Evolutionary conservation across 1,139 yeast species (phyloP), one percentile per base, ranked within the genome.

Genomic region (Zygosaccharomyces sapae): DNA sequence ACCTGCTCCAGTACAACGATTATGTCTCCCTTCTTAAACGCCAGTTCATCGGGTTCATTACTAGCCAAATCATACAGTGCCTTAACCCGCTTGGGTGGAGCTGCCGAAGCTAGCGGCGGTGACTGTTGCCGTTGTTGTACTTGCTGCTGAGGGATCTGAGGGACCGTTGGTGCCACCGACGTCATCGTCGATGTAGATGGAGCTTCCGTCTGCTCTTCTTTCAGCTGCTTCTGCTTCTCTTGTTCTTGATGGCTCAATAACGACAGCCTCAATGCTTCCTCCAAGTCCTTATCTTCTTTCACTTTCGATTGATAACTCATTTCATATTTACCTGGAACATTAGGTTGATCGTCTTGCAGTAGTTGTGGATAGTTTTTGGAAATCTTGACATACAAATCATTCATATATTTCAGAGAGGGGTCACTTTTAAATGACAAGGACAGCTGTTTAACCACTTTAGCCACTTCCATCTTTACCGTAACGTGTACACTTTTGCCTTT

Each of bases 1-100:
- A 86, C 95, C 13, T 86, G 78, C 59, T 89, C 97, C 42, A 90
- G 75, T 1, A 92, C 96, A 1, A 85, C 83, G 43, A 92, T 90
- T 2, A 82, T 72, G 61, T 85, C 94, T 19, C 88, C 90, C 57
- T 81, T 83, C 41, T 79, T 73, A 63, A 85, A 84, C 0, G 88
- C 80, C 22, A 85, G 68, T 51, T 85, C 89, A 53, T 83, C 89
- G 2, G 79, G 79, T 57, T 83, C 90, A 43, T 79, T 75, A 1
- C 95, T 79, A 16, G 77, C 72, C 41, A 90, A 73, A 62, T 89
- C 96, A 61, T 87, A 92, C 44, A 92, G 70, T 0, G 97, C 97
- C 44, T 86, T 77, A 0, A 90, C 97, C 54, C 83, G 77, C 3
- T 79, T 76, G 8, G 62, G 16, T 16, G 16, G 16, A 16, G 16